Conservation (phyloP, 2,329 filamentous ascomycete genomes). For the Trichophyton simii region DNA sequence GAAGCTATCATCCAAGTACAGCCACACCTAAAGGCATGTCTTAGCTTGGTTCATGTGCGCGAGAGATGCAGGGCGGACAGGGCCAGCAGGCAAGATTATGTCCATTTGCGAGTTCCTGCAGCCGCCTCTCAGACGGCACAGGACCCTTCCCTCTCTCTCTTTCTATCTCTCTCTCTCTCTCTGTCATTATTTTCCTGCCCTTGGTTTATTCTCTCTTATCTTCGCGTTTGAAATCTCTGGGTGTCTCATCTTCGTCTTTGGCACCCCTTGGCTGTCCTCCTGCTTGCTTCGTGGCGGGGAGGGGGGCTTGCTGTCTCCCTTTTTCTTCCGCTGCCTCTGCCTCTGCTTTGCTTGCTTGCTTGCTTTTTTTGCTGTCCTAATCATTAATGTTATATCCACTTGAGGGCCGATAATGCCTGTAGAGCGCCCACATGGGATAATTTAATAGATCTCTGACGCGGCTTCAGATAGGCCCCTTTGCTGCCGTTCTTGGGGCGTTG, state of each 20-base stretch:
- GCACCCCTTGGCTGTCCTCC: background rate
- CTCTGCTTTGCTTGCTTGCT: background rate
- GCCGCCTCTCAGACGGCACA: background rate
- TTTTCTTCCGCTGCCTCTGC: background rate
- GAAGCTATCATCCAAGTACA: background rate
- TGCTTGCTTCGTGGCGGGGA: background rate
- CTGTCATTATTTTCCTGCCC: background rate
- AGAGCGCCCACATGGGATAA: conserved; percentile 2
- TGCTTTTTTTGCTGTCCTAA: background rate
- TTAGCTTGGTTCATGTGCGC: background rate
- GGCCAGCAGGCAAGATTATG: background rate
- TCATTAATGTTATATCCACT: background rate
- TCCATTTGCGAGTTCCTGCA: background rate
- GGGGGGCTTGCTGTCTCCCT: background rate
- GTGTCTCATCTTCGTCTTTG: background rate
- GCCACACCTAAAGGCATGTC: background rate
- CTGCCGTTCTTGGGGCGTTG: background rate
- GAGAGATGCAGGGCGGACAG: too few relatives aligned
- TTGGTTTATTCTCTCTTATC: background rate
- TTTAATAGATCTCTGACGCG: background rate
- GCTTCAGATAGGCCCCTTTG: background rate
- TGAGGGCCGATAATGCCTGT: background rate
- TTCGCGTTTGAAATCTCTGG: background rate
- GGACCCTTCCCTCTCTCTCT: background rate
- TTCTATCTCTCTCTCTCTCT: too few relatives aligned